phyloP scores from a whole-genome alignment of 257 asterid genomes.

The Solanum gracilifrons region DNA sequence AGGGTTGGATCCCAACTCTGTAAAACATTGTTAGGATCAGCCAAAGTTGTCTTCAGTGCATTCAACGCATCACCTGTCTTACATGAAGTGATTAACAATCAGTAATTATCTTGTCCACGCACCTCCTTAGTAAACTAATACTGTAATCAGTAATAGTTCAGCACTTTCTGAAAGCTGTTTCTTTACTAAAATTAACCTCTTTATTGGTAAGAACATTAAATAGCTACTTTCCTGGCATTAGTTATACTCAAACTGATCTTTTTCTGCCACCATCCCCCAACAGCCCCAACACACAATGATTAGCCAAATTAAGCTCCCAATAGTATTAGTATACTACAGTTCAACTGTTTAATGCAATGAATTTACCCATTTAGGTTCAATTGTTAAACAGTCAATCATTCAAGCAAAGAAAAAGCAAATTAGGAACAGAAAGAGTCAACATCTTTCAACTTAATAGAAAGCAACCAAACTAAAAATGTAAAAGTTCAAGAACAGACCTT shows the following conservation, averaged over 20 bases:
- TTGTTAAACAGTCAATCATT: neutral
- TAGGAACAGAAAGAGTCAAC: neutral
- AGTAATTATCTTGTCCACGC: neutral
- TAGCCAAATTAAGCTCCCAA: neutral
- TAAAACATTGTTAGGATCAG: constrained; percentile 82
- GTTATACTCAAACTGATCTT: neutral
- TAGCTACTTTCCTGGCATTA: neutral
- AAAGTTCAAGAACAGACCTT: constrained; percentile 40
- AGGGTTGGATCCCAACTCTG: constrained; percentile 98
- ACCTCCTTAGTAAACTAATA: neutral
- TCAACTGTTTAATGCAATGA: neutral
- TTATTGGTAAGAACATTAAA: neutral
- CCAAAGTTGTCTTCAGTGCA: constrained; percentile 60
- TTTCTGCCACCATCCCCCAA: neutral
- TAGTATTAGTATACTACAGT: neutral
- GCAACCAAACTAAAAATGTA: neutral
- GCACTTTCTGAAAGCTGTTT: neutral
- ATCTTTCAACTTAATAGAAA: neutral
- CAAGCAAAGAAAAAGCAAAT: neutral
- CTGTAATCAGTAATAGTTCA: neutral
- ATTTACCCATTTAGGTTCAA: neutral
- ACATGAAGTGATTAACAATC: neutral
- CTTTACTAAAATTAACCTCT: neutral
- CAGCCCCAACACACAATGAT: neutral
- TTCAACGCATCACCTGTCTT: constrained; percentile 90